phyloP scores from a whole-genome alignment of 1,284 basidiomycete species.

The Sanguinoderma infundibulare region DNA sequence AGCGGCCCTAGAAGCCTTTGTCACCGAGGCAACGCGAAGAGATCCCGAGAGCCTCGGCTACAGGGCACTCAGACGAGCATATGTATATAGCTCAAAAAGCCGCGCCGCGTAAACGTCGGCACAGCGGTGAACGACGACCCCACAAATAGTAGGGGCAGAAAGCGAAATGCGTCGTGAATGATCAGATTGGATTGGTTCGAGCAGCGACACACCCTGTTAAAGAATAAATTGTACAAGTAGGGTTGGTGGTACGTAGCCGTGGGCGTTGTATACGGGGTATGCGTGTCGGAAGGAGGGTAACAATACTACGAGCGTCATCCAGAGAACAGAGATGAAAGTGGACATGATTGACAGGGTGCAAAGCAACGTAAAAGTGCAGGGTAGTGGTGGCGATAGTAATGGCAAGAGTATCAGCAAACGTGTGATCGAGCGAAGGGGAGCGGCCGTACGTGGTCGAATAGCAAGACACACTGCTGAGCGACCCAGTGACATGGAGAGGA shows the following conservation, averaged over 20 bases:
- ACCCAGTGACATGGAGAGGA: neutral
- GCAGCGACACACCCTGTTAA: conserved; percentile 16
- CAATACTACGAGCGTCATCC: conserved; percentile 15
- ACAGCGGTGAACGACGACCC: too few relatives aligned
- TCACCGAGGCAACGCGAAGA: too few relatives aligned
- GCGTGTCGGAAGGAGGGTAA: conserved; percentile 27
- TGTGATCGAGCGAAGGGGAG: neutral
- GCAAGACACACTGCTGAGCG: conserved; percentile 17
- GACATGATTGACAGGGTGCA: neutral
- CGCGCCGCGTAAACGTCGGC: too few relatives aligned
- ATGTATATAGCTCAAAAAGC: too few relatives aligned
- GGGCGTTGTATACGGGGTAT: conserved; percentile 27
- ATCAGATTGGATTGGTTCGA: neutral
- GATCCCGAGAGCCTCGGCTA: too few relatives aligned
- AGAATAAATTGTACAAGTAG: conserved; percentile 30
- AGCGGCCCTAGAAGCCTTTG: too few relatives aligned
- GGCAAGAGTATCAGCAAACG: neutral
- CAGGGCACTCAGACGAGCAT: too few relatives aligned
- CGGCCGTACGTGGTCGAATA: conserved; percentile 20
- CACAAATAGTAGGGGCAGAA: too few relatives aligned
- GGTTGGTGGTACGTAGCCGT: conserved; percentile 24
- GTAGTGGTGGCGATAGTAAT: neutral
- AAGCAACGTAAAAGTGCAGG: neutral
- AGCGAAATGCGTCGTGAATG: too few relatives aligned
- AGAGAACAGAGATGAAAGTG: neutral